Base-by-base conservation (phyloP, 2,329 filamentous ascomycete species). In the Exophiala lecanii-corni region DNA sequence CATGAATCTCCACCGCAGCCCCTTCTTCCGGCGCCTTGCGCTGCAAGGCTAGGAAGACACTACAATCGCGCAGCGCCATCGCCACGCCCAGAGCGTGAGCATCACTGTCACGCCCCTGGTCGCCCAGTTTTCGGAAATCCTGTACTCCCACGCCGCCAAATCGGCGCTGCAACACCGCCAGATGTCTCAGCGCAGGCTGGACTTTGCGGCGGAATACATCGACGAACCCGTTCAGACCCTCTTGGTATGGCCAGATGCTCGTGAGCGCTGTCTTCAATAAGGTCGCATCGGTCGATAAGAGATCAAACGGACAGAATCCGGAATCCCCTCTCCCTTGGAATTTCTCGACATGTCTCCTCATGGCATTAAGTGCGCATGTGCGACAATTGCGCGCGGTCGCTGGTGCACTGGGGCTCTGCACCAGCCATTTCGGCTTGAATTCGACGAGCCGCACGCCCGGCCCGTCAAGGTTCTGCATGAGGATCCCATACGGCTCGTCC, bases 361-460 rank as follows among this genome's bases (percentile, higher is more conserved):
- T 68, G 20, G 70, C 70, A 35, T 70, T 59, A 54, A 76, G 47
- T 67, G 86, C 86, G 60, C 86, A 92, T 28, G 83, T 88, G 21
- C 86, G 79, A 65, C 86, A 92, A 38, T 84, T 73, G 38, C 70
- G 74, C 30, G 84, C 76, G 19, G 67, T 63, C 0, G 59, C 18
- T 1, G 86, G 86, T 0, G 86, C 85, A 26, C 78, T 80, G 3
- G 82, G 84, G 2, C 85, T 89, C 60, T 89, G 85, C 6, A 74
- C 67, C 18, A 92, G 75, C 86, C 86, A 92, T 64, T 92, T 92
- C 10, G 86, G 86, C 61, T 92, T 92, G 65, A 91, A 84, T 60
- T 91, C 84, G 21, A 84, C 59, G 4, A 63, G 55, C 3, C 57
- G 58, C 0, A 61, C 56, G 12, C 61, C 60, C 6, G 56, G 54